Evolutionary conservation across 2,329 filamentous ascomycete species (phyloP).

Genomic region (Ophiostoma piceae): DNA sequence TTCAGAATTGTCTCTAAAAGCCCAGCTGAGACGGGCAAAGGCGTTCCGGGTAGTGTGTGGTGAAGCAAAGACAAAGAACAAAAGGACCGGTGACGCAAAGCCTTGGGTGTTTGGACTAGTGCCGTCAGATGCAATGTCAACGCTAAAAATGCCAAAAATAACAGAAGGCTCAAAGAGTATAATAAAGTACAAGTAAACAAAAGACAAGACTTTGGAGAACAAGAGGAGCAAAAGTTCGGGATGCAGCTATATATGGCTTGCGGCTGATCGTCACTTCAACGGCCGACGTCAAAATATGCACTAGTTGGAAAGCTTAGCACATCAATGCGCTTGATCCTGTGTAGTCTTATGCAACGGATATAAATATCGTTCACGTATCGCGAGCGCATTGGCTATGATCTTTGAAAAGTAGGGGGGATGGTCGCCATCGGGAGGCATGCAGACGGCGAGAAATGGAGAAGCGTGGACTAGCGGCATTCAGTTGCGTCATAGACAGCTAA

Average conservation of each 20-base stretch:
- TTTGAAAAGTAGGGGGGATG: not conserved
- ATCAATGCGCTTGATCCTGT: not conserved
- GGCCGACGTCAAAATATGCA: not conserved
- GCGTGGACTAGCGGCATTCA: not conserved
- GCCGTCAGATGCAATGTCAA: not conserved
- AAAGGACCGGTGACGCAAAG: constrained; percentile 5
- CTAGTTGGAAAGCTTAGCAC: not conserved
- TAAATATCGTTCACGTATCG: not conserved
- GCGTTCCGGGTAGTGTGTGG: not conserved
- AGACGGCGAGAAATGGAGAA: not conserved
- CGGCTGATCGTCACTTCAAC: not conserved
- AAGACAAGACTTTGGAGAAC: not conserved
- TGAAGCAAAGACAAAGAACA: constrained; percentile 3
- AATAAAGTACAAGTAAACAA: not conserved
- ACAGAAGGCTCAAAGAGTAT: not conserved
- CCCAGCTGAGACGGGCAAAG: not conserved
- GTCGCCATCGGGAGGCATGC: constrained; percentile 1
- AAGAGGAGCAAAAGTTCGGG: not conserved
- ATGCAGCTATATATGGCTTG: not conserved
- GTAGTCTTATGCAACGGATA: not conserved
- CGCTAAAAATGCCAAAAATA: not conserved
- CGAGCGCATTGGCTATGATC: not conserved
- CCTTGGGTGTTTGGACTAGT: not conserved
- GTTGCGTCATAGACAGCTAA: not conserved
- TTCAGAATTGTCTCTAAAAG: not conserved